Evolutionary conservation across 164 flowering plant genomes (phyloP).

Genomic region (Euptelea pleiosperma): DNA sequence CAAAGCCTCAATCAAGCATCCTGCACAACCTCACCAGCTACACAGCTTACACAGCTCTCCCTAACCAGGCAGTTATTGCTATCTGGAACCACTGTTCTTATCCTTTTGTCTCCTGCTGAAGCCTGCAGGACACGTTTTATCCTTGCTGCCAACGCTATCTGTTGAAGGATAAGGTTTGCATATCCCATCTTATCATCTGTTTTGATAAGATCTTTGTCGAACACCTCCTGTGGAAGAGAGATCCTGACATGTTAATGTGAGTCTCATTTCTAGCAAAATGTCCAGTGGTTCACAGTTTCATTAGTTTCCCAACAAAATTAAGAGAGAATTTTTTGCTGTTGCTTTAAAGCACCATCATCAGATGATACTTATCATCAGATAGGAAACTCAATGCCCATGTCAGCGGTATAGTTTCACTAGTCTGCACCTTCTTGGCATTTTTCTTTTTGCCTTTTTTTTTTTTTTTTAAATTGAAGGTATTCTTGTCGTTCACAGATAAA

Average conservation of each 20-base stretch:
- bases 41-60: constrained; percentile 60
- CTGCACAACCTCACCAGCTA: constrained; percentile 66
- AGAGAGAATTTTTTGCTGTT: too few species aligned
- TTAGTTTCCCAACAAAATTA: too few species aligned
- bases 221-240: constrained; percentile 56
- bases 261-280: neutral
- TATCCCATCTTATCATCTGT: constrained; percentile 91
- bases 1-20: constrained; percentile 68
- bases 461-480: too few species aligned
- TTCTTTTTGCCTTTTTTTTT: too few species aligned
- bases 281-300: too few species aligned
- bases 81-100: constrained; percentile 65
- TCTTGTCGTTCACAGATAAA: too few species aligned
- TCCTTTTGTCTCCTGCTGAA: constrained; percentile 47
- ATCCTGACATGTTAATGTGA: neutral
- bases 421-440: too few species aligned
- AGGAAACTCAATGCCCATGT: too few species aligned
- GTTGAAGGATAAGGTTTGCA: constrained; percentile 63
- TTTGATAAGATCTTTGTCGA: constrained; percentile 82
- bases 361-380: too few species aligned
- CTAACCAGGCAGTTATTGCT: constrained; percentile 59
- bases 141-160: constrained; percentile 57
- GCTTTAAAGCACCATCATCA: too few species aligned
- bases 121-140: constrained; percentile 47
- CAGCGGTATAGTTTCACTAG: too few species aligned